Base-by-base conservation (phyloP, 352 stramenopile genomes). In the Bremia lactucae region DNA sequence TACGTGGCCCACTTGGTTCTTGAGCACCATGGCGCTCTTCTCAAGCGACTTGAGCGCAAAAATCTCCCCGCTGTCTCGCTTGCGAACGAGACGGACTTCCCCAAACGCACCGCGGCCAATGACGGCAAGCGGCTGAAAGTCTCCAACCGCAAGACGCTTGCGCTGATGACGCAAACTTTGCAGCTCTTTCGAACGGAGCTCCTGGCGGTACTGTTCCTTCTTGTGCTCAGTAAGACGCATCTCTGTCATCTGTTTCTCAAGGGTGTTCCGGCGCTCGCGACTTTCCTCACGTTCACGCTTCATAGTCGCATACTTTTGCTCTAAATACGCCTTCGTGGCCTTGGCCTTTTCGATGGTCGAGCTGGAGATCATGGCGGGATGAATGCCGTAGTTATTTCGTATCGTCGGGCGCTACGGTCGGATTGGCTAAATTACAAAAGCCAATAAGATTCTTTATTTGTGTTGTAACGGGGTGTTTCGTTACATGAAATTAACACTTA, bases 101-200 rank as follows among this genome's bases (percentile, higher is more conserved):
- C 97, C 97, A 60, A 99, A 99, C 9, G 96, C 96, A n/a, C 97
- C 97, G 19, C 95, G 65, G 4, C 96, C 96, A 62, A 99, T 98
- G 2, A 99, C 87, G 1, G 86, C 86, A 1, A 99, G 68, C 21
- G 85, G 90, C 49, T 98, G 82, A 62, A 99, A 99, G 65, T 99
- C 96, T 24, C 92, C 43, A 1, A 89, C 77, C 2, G 61, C 68
- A 8, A 93, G 60, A 4, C 76, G 72, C 53, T 93, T 88, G 41
- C 80, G 74, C 44, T 87, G 72, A 35, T 93, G 77, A 0, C 77
- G 75, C 45, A 93, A 71, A 53, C 67, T 82, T 55, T 85, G 62
- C 21, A 87, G 49, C 47, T 93, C 80, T 46, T 87, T 74, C 20
- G 68, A 65, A 24, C 71, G 70, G 15, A 89, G 55, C 55, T 90